Percentiles rank a stretch among this genome's conserved stretches.
Evolutionary conservation across 2,329 filamentous ascomycete species (phyloP).

Genomic region (Sarocladiaceae sp.): DNA sequence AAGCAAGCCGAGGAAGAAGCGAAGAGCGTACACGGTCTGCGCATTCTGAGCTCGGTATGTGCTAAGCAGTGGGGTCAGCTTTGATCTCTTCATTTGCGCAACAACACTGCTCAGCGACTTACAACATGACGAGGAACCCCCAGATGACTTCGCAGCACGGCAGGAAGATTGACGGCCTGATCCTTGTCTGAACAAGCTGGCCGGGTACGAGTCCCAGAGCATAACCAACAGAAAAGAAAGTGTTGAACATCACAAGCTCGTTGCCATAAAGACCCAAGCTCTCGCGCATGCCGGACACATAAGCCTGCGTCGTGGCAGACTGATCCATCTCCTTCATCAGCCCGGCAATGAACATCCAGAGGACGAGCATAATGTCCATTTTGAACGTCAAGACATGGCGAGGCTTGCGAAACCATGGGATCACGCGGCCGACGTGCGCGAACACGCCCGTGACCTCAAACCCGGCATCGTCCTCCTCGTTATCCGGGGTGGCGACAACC

Average conservation of each 20-base stretch:
- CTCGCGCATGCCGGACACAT: slow-evolving; percentile 30
- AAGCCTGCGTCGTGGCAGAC: slow-evolving; percentile 28
- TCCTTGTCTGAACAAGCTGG: slow-evolving; percentile 31
- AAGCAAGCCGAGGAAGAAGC: slow-evolving; percentile 37
- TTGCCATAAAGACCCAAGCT: slow-evolving; percentile 41
- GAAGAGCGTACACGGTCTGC: slow-evolving; percentile 29
- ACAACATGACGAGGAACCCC: slow-evolving; percentile 22
- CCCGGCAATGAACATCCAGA: slow-evolving; percentile 30
- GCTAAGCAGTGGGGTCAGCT: slow-evolving; percentile 9
- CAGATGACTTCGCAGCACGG: slow-evolving; percentile 30
- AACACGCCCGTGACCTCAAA: slow-evolving; percentile 3
- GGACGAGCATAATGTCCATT: slow-evolving; percentile 26
- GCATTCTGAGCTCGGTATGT: slow-evolving; percentile 28
- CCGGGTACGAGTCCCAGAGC: slow-evolving; percentile 39
- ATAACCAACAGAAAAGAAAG: slow-evolving; percentile 55
- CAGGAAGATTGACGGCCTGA: slow-evolving; percentile 33
- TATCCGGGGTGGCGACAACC: background rate
- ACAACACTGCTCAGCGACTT: slow-evolving; percentile 7
- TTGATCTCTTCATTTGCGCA: background rate
- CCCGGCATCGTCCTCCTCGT: background rate
- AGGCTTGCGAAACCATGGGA: slow-evolving; percentile 22
- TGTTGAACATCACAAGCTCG: slow-evolving; percentile 45
- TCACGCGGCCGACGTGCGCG: background rate
- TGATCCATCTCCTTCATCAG: slow-evolving; percentile 32
- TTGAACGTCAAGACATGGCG: slow-evolving; percentile 28